Evolutionary conservation across 371 early-diverging fungal species (phyloP).

Genomic region (Mortierella sp.): DNA sequence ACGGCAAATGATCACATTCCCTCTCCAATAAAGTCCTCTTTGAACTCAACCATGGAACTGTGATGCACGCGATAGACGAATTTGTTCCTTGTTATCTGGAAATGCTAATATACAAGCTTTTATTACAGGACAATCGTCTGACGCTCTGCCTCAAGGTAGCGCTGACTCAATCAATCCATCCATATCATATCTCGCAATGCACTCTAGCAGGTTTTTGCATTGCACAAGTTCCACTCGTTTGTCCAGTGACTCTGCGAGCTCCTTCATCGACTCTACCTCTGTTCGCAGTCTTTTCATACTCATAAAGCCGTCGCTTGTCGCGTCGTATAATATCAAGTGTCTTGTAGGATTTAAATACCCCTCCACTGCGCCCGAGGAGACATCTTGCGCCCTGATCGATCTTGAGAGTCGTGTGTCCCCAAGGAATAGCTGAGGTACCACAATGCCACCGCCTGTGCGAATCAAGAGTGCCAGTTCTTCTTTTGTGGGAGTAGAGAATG

Average conservation of each 20-base stretch:
- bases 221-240: slow-evolving; percentile 19
- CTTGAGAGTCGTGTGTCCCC: slow-evolving; percentile 1
- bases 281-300: slow-evolving; percentile 18
- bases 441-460: slow-evolving; percentile 30
- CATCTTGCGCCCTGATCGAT: neutral
- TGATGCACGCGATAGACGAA: too few relatives aligned
- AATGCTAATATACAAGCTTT: neutral
- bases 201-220: slow-evolving; percentile 25
- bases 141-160: neutral
- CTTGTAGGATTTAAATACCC: neutral
- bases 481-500: slow-evolving; percentile 17
- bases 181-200: slow-evolving; percentile 35
- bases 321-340: slow-evolving; percentile 33
- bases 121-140: neutral
- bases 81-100: too few relatives aligned
- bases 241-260: slow-evolving; percentile 6
- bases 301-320: slow-evolving; percentile 25
- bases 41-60: too few relatives aligned
- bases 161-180: slow-evolving; percentile 8
- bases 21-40: too few relatives aligned
- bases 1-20: too few relatives aligned
- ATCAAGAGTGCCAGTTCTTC: slow-evolving; percentile 38
- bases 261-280: slow-evolving; percentile 4
- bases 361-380: too few relatives aligned
- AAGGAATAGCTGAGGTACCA: slow-evolving; percentile 29